Evolutionary conservation across 768 basidiomycete species (phyloP).

Genomic region (Leccinellum luteum): DNA sequence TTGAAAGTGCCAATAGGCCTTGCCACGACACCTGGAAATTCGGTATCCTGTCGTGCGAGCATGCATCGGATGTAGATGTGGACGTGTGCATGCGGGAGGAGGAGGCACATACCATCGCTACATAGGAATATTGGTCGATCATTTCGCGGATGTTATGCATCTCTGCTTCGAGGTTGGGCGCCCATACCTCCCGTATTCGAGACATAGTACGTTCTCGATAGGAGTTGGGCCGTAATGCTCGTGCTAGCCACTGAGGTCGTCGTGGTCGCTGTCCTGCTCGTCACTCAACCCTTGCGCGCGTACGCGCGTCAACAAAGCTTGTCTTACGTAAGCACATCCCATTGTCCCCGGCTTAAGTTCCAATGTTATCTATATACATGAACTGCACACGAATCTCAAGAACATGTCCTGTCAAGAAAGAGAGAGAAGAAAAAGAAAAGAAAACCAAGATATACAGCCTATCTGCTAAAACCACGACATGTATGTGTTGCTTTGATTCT

Average conservation of each 20-base stretch:
- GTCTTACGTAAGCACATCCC: conserved; percentile 28
- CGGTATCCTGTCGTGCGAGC: conserved; percentile 72
- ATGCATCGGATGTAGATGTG: conserved; percentile 1
- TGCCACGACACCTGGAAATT: conserved; percentile 98
- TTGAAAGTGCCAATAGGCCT: conserved; percentile 96
- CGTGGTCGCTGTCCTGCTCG: conserved; percentile 18
- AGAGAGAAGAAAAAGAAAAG: background rate
- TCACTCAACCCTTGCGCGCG: conserved; percentile 12
- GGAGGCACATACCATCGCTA: conserved; percentile 76
- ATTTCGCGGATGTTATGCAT: conserved; percentile 84
- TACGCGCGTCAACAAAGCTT: conserved; percentile 17
- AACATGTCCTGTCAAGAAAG: conserved; percentile 16
- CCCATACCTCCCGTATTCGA: conserved; percentile 95
- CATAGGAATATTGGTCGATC: conserved; percentile 88
- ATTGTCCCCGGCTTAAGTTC: background rate
- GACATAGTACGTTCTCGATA: conserved; percentile 45
- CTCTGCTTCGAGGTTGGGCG: conserved; percentile 87
- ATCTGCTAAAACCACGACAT: conserved; percentile 63
- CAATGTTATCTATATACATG: conserved; percentile 1
- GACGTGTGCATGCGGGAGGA: background rate
- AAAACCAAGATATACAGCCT: conserved; percentile 10
- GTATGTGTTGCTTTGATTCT: conserved; percentile 54
- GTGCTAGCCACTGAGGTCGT: conserved; percentile 14
- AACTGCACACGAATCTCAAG: conserved; percentile 11
- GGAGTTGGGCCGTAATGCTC: background rate